Percentiles rank a stretch among this genome's conserved stretches.
Evolutionary conservation across 2,329 filamentous ascomycete genomes (phyloP).

Genomic region (Zymoseptoria crescenta): DNA sequence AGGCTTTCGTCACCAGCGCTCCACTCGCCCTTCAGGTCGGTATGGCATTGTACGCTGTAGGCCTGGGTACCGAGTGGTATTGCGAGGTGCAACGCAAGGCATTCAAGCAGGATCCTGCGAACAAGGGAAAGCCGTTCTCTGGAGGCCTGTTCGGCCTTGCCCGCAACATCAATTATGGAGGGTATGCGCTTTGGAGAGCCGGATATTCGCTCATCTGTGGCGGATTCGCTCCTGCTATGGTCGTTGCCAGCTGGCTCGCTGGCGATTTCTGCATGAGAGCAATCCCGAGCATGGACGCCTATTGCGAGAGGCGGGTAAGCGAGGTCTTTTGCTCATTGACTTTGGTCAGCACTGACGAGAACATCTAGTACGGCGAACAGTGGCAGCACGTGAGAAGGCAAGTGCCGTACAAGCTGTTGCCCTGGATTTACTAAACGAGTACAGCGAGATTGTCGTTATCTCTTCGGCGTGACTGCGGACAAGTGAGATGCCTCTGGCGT

Average conservation of each 20-base stretch:
- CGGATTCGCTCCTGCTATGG: conserved; percentile 15
- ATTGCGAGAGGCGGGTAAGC: conserved; percentile 20
- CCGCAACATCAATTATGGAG: conserved; percentile 23
- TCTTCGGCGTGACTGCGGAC: no score
- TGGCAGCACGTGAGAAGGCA: conserved; percentile 18
- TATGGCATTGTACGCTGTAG: conserved; percentile 12
- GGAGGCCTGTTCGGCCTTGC: conserved; percentile 20
- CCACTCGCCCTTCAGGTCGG: conserved; percentile 11
- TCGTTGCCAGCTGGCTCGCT: conserved; percentile 11
- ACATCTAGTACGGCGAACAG: conserved; percentile 19
- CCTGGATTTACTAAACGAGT: conserved; percentile 17
- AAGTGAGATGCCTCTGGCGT: no score
- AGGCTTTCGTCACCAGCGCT: conserved; percentile 4
- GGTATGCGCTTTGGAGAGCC: conserved; percentile 22
- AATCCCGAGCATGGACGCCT: conserved; percentile 23
- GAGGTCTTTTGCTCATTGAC: background rate
- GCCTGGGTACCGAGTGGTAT: conserved; percentile 21
- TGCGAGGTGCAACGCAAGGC: conserved; percentile 21
- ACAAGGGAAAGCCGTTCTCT: conserved; percentile 20
- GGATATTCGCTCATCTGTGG: conserved; percentile 20
- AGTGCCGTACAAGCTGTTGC: conserved; percentile 21
- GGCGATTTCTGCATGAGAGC: conserved; percentile 20
- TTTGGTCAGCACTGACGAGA: conserved; percentile 1
- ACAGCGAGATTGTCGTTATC: no score
- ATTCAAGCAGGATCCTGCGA: conserved; percentile 19